phyloP scores from a whole-genome alignment of 2,329 filamentous ascomycete species.

The Aspergillus quadricinctus region DNA sequence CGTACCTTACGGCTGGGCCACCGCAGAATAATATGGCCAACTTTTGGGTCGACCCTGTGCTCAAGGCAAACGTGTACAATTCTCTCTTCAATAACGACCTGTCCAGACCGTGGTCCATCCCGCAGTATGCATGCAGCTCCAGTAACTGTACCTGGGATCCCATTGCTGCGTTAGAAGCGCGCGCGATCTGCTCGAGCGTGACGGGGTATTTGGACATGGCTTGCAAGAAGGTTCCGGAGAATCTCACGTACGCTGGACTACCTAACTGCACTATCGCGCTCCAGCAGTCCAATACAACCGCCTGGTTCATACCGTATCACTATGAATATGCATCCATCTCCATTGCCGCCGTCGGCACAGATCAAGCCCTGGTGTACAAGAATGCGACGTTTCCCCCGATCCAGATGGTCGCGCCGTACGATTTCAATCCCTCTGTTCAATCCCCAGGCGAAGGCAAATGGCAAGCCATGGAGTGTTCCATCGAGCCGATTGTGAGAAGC shows the following conservation, averaged over 20 bases:
- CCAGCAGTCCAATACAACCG: not conserved
- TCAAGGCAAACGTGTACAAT: conserved; percentile 12
- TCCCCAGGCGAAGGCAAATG: not conserved
- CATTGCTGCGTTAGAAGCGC: not conserved
- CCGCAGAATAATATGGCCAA: not conserved
- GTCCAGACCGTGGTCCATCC: conserved; percentile 6
- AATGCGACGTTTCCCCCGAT: not conserved
- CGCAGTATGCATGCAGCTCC: conserved; percentile 6
- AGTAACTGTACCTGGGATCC: conserved; percentile 13
- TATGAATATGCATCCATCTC: not conserved
- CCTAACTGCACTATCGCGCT: not conserved
- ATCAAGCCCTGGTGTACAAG: not conserved
- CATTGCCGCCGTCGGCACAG: not conserved
- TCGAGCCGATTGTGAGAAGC: not conserved
- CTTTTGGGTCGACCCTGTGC: conserved; percentile 1
- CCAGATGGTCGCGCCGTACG: not conserved
- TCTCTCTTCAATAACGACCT: conserved; percentile 6
- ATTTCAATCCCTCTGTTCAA: not conserved
- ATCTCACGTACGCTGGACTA: not conserved
- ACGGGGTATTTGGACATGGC: not conserved
- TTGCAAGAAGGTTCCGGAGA: not conserved
- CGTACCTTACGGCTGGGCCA: not conserved
- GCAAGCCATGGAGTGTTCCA: not conserved
- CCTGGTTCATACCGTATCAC: not conserved
- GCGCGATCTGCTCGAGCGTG: conserved; percentile 6